phyloP scores from a whole-genome alignment of 1,284 basidiomycete species.

The Sparassis latifolia region DNA sequence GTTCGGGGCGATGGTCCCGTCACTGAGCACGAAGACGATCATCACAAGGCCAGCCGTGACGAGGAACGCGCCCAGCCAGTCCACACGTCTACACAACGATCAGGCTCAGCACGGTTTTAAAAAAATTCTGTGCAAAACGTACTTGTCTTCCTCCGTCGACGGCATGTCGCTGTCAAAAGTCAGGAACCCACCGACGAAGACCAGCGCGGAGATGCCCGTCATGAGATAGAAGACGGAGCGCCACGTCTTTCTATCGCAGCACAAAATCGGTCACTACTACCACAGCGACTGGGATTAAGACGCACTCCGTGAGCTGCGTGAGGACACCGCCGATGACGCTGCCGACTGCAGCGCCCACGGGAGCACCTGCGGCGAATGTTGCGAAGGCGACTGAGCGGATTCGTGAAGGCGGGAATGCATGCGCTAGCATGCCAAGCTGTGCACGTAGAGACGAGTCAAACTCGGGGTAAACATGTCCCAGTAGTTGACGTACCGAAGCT shows the following conservation, averaged over 20 bases:
- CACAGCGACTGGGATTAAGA: neutral
- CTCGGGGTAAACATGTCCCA: neutral
- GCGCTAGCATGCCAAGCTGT: conserved; percentile 73
- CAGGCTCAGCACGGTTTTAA: too few relatives aligned
- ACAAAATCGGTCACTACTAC: neutral
- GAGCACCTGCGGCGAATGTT: conserved; percentile 18
- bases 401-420: conserved; percentile 46
- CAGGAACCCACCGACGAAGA: conserved; percentile 34
- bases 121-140: conserved; percentile 29
- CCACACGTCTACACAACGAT: conserved; percentile 44
- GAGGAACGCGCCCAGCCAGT: conserved; percentile 38
- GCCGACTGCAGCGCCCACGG: conserved; percentile 70
- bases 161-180: conserved; percentile 39
- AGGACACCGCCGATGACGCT: conserved; percentile 36
- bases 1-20: conserved; percentile 61
- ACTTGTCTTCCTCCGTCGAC: conserved; percentile 38
- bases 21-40: conserved; percentile 39
- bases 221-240: conserved; percentile 41
- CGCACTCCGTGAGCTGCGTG: conserved; percentile 40
- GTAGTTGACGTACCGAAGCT: conserved; percentile 46
- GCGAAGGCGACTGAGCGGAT: too few relatives aligned
- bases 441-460: neutral
- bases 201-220: conserved; percentile 37
- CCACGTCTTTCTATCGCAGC: conserved; percentile 37
- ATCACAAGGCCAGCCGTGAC: too few relatives aligned